Evolutionary conservation across 257 asterid genomes (phyloP), one percentile per base, ranked within the genome.

Genomic region (Nicotiana knightiana): DNA sequence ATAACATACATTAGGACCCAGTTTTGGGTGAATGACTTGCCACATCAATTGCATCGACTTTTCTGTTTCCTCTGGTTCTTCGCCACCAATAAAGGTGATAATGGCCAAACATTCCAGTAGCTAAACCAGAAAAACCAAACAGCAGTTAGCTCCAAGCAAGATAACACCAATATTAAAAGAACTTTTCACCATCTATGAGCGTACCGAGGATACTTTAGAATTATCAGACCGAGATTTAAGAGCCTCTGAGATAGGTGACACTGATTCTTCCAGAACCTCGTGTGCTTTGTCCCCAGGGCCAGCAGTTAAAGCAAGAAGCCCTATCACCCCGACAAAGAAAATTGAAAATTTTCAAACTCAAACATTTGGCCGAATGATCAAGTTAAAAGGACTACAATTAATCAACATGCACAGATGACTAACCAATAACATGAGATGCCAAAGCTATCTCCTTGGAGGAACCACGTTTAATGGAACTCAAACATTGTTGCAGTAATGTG

Each of bases 251-350:
- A 96, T 93, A 76, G 95, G 94, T 77, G 92, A n/a, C 21, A 92
- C 7, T 8, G 97, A 93, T 75, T 94, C 99, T 89, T 94, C 97
- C 88, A 93, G 85, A 77, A 96, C 91, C 86, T 96, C 99, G 66
- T 86, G 96, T 67, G 99, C 95, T 88, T 89, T 91, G 87, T 79
- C 90, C 80, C 99, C 99, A 68, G 97, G 96, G 84, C 99, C 99
- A 0, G 88, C 73, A 46, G 98, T 96, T 87, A 96, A 84, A 79
- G 98, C 91, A 88, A 96, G 82, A 80, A 96, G 97, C 58, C 99
- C 99, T 96, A 55, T 35, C 82, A 35, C 79, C 59, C 32, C 71
- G 76, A 26, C 64, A 58, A 58, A 32, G 43, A 76, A 77, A 33
- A 55, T 30, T 24, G 18, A 7, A 24, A 43, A n/a, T 80, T 1